phyloP scores from a whole-genome alignment of 805 yeast genomes.

The Nakazawaea peltata region DNA sequence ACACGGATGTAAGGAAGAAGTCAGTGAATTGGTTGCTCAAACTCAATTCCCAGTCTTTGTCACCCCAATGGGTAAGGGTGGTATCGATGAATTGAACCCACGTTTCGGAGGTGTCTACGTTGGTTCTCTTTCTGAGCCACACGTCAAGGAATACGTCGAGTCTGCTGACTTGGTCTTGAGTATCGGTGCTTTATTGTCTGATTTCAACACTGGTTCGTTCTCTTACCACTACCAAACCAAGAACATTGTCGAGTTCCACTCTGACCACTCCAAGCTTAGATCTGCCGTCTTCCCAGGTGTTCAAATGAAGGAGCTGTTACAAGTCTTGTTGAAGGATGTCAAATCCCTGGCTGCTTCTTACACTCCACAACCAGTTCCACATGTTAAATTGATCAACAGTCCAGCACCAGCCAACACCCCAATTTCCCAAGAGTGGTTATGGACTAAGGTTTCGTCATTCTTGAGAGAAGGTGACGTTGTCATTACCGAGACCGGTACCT shows the following conservation, averaged over 20 bases:
- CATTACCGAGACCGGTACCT: constrained; percentile 68
- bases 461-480: constrained; percentile 59
- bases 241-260: constrained; percentile 73
- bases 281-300: constrained; percentile 66
- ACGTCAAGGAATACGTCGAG: constrained; percentile 65
- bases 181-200: constrained; percentile 78
- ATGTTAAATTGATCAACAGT: constrained; percentile 35
- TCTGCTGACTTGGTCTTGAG: constrained; percentile 67
- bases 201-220: constrained; percentile 86
- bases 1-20: constrained; percentile 62
- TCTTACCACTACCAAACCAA: constrained; percentile 60
- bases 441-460: constrained; percentile 59
- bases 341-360: constrained; percentile 31
- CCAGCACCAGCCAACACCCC: constrained; percentile 36
- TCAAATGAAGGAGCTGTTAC: constrained; percentile 55
- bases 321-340: constrained; percentile 30
- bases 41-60: constrained; percentile 79
- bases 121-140: constrained; percentile 71
- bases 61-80: constrained; percentile 88
- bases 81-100: constrained; percentile 62
- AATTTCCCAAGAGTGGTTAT: constrained; percentile 59
- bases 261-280: constrained; percentile 64
- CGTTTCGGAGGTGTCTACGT: constrained; percentile 82
- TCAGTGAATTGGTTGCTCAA: constrained; percentile 48
- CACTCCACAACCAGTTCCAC: constrained; percentile 49